Conservation (phyloP, 2,329 filamentous ascomycete genomes). For the Colletotrichum siamense region DNA sequence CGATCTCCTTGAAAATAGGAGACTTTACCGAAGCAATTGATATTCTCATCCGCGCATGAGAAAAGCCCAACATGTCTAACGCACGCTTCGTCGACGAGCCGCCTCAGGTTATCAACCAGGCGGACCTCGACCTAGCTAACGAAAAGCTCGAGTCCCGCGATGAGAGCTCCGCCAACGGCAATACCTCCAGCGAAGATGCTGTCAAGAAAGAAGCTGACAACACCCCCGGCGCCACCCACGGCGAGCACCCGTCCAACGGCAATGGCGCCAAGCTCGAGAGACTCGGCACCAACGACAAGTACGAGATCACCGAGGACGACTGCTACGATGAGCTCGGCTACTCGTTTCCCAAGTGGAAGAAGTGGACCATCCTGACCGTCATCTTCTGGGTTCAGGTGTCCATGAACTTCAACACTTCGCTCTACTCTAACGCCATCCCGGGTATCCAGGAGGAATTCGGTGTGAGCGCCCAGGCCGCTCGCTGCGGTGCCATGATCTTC, state of each 20-base stretch:
- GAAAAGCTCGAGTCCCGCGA: conserved; percentile 36
- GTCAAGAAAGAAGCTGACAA: background rate
- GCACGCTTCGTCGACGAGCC: conserved; percentile 41
- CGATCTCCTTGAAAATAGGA: background rate
- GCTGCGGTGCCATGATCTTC: conserved; percentile 79
- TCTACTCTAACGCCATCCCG: conserved; percentile 72
- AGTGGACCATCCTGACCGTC: conserved; percentile 76
- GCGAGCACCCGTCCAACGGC: conserved; percentile 30
- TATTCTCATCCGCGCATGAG: conserved; percentile 27
- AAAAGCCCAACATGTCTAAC: conserved; percentile 22
- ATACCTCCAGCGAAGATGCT: background rate
- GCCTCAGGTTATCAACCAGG: conserved; percentile 40
- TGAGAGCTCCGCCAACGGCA: background rate
- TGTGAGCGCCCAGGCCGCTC: conserved; percentile 72
- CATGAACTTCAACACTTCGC: conserved; percentile 80
- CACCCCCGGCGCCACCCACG: background rate
- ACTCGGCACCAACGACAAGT: conserved; percentile 43
- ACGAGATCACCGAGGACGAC: conserved; percentile 59
- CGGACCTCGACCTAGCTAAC: conserved; percentile 40
- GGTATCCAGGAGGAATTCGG: conserved; percentile 72
- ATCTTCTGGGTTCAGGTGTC: conserved; percentile 77
- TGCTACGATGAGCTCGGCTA: conserved; percentile 72
- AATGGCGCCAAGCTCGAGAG: conserved; percentile 33
- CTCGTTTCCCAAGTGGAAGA: conserved; percentile 64
- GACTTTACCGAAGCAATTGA: background rate